A percentile compares a stretch with the other conserved stretches of the same genome.
These are phyloP conservation scores for Lecanicillium sp. DNA, from an alignment of 2,329 filamentous ascomycete genomes.

Conservation along the genomic window DNA sequence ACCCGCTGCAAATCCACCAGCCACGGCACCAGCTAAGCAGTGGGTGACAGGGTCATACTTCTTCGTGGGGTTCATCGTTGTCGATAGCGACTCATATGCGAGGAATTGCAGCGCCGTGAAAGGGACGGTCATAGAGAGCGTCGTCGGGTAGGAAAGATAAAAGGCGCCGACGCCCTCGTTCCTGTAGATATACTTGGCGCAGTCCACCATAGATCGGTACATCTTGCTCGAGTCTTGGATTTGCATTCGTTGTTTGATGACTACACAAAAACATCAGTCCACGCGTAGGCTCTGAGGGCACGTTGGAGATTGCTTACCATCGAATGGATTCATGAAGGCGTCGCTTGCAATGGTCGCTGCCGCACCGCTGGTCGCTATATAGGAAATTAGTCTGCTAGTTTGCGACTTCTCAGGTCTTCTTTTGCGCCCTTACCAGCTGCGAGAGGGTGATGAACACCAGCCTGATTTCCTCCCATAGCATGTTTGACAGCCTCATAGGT, in stretches of 20 bases:
- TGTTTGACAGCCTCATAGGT: conserved; percentile 98
- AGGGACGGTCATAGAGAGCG: conserved; percentile 95
- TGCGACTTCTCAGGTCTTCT: neutral
- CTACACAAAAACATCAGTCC: conserved; percentile 42
- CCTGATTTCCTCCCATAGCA: conserved; percentile 84
- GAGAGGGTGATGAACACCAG: conserved; percentile 81
- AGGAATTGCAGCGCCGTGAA: conserved; percentile 97
- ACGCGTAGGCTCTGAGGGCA: neutral
- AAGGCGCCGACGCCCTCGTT: conserved; percentile 86
- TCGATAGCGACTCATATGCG: conserved; percentile 94
- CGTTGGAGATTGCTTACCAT: conserved; percentile 53
- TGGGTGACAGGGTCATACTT: conserved; percentile 90
- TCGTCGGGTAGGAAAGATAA: conserved; percentile 98
- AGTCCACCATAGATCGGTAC: conserved; percentile 82
- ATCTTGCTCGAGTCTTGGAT: conserved; percentile 84
- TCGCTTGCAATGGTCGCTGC: conserved; percentile 95
- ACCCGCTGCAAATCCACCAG: conserved; percentile 87
- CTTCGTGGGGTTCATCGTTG: conserved; percentile 79
- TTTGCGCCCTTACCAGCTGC: conserved; percentile 67
- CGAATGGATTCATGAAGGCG: conserved; percentile 98
- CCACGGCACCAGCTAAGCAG: conserved; percentile 85
- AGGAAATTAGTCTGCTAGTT: conserved; percentile 10
- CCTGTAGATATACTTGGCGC: conserved; percentile 80
- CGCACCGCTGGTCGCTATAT: conserved; percentile 79
- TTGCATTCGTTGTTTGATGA: conserved; percentile 99